Conservation (phyloP, 768 basidiomycete species). For the Xerocomellus amylosporus region DNA sequence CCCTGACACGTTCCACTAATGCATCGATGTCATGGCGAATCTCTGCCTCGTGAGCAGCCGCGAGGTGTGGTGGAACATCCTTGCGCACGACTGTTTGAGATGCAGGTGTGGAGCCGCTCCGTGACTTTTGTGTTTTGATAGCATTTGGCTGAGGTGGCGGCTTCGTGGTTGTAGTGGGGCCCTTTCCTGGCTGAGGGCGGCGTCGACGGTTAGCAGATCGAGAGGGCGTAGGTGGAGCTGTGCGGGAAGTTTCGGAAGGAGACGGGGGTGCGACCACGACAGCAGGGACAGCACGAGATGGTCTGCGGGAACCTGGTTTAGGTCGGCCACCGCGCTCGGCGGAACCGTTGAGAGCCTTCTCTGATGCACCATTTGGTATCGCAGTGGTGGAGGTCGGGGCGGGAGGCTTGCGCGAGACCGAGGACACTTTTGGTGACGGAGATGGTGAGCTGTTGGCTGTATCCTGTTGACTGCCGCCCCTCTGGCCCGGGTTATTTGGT, state of each 20-base stretch:
- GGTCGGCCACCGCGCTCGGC: conserved; percentile 21
- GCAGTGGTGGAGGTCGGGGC: conserved; percentile 9
- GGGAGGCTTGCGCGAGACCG: conserved; percentile 18
- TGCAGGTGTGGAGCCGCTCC: conserved; percentile 15
- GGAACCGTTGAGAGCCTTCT: conserved; percentile 21
- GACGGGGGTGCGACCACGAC: conserved; percentile 22
- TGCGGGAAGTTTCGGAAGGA: conserved; percentile 21
- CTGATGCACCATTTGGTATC: conserved; percentile 22
- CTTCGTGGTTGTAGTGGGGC: conserved; percentile 15
- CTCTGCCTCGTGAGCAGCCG: conserved; percentile 38
- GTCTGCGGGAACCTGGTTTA: conserved; percentile 24
- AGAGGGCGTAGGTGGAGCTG: conserved; percentile 34
- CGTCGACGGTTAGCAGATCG: conserved; percentile 48
- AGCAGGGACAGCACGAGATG: conserved; percentile 20
- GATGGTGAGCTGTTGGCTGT: conserved; percentile 17
- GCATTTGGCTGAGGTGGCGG: conserved; percentile 17
- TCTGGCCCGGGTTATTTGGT: conserved; percentile 19
- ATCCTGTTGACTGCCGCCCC: conserved; percentile 24
- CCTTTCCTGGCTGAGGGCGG: conserved; percentile 43
- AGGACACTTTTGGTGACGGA: conserved; percentile 15
- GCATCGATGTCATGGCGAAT: conserved; percentile 67
- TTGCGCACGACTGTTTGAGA: conserved; percentile 39
- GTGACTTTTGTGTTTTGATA: conserved; percentile 37
- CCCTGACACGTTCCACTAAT: conserved; percentile 74
- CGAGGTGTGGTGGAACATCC: conserved; percentile 60